Evolutionary conservation across 1,284 basidiomycete species (phyloP), one percentile per base, ranked within the genome.

Genomic region (Trichosporon asahii): DNA sequence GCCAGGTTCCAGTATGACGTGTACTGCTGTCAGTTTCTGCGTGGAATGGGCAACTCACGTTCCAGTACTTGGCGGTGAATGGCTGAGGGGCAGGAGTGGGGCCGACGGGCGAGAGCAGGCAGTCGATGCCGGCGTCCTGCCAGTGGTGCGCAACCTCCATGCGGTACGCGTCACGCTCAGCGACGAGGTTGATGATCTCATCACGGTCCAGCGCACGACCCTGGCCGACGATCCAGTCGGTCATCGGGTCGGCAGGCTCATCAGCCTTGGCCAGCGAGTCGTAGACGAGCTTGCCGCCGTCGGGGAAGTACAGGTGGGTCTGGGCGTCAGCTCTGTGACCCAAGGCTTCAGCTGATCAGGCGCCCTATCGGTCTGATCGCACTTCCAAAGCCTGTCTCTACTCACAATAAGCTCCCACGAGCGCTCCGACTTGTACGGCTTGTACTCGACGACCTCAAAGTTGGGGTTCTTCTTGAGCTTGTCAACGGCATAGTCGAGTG

Each of bases 1-100:
- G 91, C 85, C 4, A 86, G 78, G 76, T 92, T 93, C 86, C 88
- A 91, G 57, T 88, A 73, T 76, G 85, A 85, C 0, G 91, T 91
- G 76, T 90, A 91, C n/a, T 57, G 9, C 5, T 9, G 53, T 68
- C 67, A 68, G 67, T 29, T n/a, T n/a, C 7, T 12, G 21, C 25
- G n/a, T 18, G 23, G 23, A 5, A 8, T n/a, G 44, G 14, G 44
- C 44, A 46, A 64, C 67, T 68, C 44, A 68, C 67, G 49, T 74
- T 73, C 74, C 78, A 81, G 70, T 82, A 80, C 68, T 74, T 77
- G 35, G 77, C 70, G 2, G 80, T 81, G n/a, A 77, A 76, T 46
- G 78, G 71, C 29, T 69, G 71, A 1, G 78, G 77, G 0, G 82
- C 80, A 0, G 81, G 78, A n/a, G 78, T 76, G 5, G 79, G 78